Conservation (phyloP, 495 filamentous ascomycete species). For the Aspergillus olivimuriae region DNA sequence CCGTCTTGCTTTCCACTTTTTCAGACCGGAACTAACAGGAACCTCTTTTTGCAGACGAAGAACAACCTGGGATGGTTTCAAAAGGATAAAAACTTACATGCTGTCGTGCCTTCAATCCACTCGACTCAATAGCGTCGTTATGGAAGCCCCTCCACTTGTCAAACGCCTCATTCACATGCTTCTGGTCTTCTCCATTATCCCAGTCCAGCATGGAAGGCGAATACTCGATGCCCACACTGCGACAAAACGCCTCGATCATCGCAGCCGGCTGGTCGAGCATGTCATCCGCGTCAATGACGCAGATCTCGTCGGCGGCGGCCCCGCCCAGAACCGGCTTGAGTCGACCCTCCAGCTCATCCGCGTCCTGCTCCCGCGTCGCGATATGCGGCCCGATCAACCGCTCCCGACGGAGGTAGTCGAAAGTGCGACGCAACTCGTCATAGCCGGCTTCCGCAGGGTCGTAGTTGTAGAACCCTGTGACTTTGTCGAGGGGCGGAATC, state of each 20-base stretch:
- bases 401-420: slow-evolving; percentile 67
- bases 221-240: slow-evolving; percentile 68
- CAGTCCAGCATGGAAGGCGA: slow-evolving; percentile 69
- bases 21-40: neutral
- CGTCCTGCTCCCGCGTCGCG: slow-evolving; percentile 37
- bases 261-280: slow-evolving; percentile 73
- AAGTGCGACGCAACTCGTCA: slow-evolving; percentile 72
- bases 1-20: neutral
- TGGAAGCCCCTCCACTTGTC: slow-evolving; percentile 98
- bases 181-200: slow-evolving; percentile 65
- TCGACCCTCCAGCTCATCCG: slow-evolving; percentile 19
- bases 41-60: no score
- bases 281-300: slow-evolving; percentile 92
- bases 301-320: slow-evolving; percentile 53
- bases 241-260: slow-evolving; percentile 71
- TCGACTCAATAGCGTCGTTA: slow-evolving; percentile 82
- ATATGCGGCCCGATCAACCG: slow-evolving; percentile 58
- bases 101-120: slow-evolving; percentile 58
- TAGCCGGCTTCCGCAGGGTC: slow-evolving; percentile 85
- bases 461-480: slow-evolving; percentile 85
- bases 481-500: slow-evolving; percentile 71
- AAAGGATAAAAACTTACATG: slow-evolving; percentile 52
- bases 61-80: neutral
- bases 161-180: slow-evolving; percentile 60
- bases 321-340: slow-evolving; percentile 16